phyloP scores from a whole-genome alignment of 1,284 basidiomycete genomes.

The Ganoderma leucocontextum region DNA sequence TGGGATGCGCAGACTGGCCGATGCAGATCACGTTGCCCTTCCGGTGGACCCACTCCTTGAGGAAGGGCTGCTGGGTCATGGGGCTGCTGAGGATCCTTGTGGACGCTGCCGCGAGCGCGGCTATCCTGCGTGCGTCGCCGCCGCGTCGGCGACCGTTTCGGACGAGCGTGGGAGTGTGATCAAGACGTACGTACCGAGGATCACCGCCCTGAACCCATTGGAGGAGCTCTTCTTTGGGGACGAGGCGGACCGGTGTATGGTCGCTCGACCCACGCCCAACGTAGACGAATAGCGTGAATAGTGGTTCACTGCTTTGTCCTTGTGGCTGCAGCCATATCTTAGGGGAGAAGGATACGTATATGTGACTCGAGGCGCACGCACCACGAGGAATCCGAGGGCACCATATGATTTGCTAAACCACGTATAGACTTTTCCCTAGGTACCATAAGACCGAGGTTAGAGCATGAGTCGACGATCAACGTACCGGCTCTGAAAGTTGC shows the following conservation, averaged over 20 bases:
- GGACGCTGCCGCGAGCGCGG: slow-evolving; percentile 24
- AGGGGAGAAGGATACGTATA: no score
- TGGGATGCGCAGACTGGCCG: slow-evolving; percentile 57
- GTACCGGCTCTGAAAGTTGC: slow-evolving; percentile 19
- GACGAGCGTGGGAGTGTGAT: not conserved
- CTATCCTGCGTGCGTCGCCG: slow-evolving; percentile 19
- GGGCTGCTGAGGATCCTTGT: slow-evolving; percentile 20
- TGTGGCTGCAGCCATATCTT: slow-evolving; percentile 13
- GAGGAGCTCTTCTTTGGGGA: slow-evolving; percentile 13
- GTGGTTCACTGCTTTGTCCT: slow-evolving; percentile 9
- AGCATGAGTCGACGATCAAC: not conserved
- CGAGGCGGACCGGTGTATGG: not conserved
- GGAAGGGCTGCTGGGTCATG: slow-evolving; percentile 29
- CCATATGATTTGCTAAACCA: slow-evolving; percentile 30
- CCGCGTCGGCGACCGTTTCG: not conserved
- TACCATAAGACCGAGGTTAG: not conserved
- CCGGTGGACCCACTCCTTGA: slow-evolving; percentile 42
- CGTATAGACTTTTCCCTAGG: slow-evolving; percentile 29
- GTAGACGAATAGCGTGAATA: slow-evolving; percentile 27
- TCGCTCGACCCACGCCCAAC: slow-evolving; percentile 3
- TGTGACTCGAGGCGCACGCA: slow-evolving; percentile 13
- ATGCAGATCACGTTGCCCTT: slow-evolving; percentile 36
- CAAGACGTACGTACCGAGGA: slow-evolving; percentile 15
- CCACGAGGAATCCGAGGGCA: slow-evolving; percentile 32
- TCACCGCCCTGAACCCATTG: slow-evolving; percentile 22